These are phyloP conservation scores for Pistacia integerrima DNA, from an alignment of 345 rosid species.

Conservation along the genomic window DNA sequence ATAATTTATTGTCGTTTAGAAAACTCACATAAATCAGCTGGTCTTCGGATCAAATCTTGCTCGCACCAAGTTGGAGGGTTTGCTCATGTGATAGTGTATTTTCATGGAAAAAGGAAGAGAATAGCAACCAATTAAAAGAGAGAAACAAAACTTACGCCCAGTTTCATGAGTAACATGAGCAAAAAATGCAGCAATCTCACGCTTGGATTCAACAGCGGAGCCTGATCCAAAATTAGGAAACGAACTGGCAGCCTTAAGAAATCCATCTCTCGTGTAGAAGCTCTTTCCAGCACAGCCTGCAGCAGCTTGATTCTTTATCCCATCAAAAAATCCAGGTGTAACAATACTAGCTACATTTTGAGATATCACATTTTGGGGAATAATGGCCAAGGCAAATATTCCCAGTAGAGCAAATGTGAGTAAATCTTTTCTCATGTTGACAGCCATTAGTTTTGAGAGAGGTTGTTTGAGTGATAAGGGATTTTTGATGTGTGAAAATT, in stretches of 20 bases:
- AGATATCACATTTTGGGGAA: conserved; percentile 18
- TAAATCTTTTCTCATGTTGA: background rate
- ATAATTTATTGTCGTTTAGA: too few relatives aligned
- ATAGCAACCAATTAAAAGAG: background rate
- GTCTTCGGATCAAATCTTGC: too few relatives aligned
- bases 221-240: conserved; percentile 23
- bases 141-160: conserved; percentile 37
- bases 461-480: background rate
- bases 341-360: conserved; percentile 49
- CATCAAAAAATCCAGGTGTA: conserved; percentile 38
- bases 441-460: conserved; percentile 4
- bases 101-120: background rate
- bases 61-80: too few relatives aligned
- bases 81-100: too few relatives aligned
- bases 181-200: conserved; percentile 57
- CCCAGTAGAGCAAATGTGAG: background rate
- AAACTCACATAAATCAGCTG: too few relatives aligned
- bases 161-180: conserved; percentile 57
- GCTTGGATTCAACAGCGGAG: conserved; percentile 29
- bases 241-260: conserved; percentile 12
- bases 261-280: conserved; percentile 5
- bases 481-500: background rate
- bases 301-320: conserved; percentile 36
- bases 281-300: conserved; percentile 30
- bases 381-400: conserved; percentile 7